Conservation (phyloP, 805 yeast species). For the Danielia reshetovae region DNA sequence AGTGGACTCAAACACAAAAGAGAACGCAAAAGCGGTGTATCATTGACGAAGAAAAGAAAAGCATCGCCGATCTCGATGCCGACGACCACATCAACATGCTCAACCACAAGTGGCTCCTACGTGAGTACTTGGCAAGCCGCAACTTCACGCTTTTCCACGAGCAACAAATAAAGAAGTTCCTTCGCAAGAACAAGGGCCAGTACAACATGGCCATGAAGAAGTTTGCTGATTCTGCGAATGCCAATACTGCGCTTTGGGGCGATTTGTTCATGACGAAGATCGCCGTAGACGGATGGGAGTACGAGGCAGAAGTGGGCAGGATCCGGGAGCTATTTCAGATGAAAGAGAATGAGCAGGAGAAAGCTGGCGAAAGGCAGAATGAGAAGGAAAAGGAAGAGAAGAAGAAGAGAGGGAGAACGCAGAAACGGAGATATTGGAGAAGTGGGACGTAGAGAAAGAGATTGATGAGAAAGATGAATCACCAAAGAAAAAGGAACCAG, state of each 20-base stretch:
- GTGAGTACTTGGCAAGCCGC: conserved; percentile 20
- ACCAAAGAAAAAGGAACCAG: too few relatives aligned
- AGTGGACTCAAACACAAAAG: too few relatives aligned
- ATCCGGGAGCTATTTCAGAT: conserved; percentile 6
- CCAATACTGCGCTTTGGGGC: conserved; percentile 19
- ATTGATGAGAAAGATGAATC: conserved; percentile 2
- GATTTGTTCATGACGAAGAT: conserved; percentile 25
- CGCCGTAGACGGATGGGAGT: conserved; percentile 22
- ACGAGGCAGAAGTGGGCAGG: conserved; percentile 15
- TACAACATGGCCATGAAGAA: conserved; percentile 1
- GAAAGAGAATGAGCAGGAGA: neutral
- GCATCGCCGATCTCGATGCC: conserved; percentile 17
- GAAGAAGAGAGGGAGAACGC: neutral
- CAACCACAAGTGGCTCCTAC: conserved; percentile 22
- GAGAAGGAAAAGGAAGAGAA: neutral
- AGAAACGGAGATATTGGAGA: neutral
- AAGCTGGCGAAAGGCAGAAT: neutral
- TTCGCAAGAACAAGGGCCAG: conserved; percentile 2
- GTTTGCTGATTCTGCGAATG: conserved; percentile 11
- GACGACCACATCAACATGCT: conserved; percentile 26
- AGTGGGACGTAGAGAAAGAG: conserved; percentile 2
- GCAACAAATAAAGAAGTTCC: conserved; percentile 20
- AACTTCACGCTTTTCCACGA: conserved; percentile 27
- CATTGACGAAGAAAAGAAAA: conserved; percentile 1
- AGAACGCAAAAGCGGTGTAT: neutral